These are phyloP conservation scores for Fusarium sp. DNA, from an alignment of 2,329 filamentous ascomycete genomes.

Conservation along the genomic window DNA sequence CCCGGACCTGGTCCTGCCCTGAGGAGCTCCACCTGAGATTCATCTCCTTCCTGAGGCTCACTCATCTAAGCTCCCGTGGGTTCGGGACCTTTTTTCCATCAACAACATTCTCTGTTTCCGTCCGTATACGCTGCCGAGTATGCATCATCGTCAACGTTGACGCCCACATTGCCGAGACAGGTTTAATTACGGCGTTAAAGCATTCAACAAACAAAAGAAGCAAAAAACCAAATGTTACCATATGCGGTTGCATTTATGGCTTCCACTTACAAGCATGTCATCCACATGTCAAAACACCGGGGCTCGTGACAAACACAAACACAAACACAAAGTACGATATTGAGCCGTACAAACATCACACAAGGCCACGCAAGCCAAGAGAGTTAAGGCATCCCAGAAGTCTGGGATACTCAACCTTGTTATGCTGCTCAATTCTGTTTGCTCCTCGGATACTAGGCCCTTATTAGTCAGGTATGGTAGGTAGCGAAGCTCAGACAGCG, in stretches of 20 bases:
- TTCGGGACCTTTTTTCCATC: conserved; percentile 33
- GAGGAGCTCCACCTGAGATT: neutral
- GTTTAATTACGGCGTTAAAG: conserved; percentile 6
- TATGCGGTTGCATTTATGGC: neutral
- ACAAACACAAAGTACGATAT: no score
- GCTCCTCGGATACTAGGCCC: conserved; percentile 8
- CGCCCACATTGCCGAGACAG: conserved; percentile 17
- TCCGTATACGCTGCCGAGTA: conserved; percentile 21
- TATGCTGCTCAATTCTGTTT: conserved; percentile 2
- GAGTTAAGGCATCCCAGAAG: conserved; percentile 33
- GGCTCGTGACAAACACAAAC: conserved; percentile 13
- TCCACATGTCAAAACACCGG: conserved; percentile 5
- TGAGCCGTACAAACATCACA: neutral
- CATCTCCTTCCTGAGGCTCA: conserved; percentile 4
- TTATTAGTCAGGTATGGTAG: conserved; percentile 6
- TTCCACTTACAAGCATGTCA: neutral
- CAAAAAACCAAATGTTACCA: neutral
- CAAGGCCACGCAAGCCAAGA: conserved; percentile 18
- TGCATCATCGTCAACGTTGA: conserved; percentile 8
- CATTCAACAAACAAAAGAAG: neutral
- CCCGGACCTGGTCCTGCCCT: neutral
- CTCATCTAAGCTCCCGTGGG: neutral
- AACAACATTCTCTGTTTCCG: conserved; percentile 30
- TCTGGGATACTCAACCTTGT: conserved; percentile 28
- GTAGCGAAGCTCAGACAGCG: conserved; percentile 36